These are phyloP conservation scores for Gossypium davidsonii DNA, from an alignment of 441 rosid species.

Conservation along the genomic window DNA sequence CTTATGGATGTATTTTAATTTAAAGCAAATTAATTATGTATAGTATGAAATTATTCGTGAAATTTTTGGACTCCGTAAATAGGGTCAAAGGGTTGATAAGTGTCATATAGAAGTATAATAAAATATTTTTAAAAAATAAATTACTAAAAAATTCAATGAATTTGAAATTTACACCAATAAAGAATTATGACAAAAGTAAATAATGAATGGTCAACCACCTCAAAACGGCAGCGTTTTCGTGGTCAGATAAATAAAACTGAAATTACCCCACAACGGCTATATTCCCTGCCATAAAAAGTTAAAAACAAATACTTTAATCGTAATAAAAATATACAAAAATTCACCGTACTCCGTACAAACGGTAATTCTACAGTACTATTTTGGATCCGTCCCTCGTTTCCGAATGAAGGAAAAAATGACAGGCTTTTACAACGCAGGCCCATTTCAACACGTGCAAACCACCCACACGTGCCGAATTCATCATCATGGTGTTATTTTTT, in stretches of 20 bases:
- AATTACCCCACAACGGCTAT: background rate
- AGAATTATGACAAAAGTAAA: background rate
- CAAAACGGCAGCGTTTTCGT: background rate
- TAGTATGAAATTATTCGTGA: too few relatives aligned
- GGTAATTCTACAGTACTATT: background rate
- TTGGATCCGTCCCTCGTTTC: background rate
- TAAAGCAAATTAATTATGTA: too few relatives aligned
- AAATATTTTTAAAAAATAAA: too few relatives aligned
- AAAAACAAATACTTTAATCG: background rate
- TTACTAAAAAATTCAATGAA: too few relatives aligned
- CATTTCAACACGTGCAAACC: background rate
- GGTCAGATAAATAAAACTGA: background rate
- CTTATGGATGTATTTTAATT: too few relatives aligned
- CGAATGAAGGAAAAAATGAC: background rate
- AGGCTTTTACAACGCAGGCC: background rate
- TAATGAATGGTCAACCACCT: background rate
- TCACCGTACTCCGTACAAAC: conserved; percentile 1
- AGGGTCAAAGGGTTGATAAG: too few relatives aligned
- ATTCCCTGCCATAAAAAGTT: background rate
- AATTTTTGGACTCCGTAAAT: too few relatives aligned
- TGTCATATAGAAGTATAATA: too few relatives aligned
- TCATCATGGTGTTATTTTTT: too few relatives aligned
- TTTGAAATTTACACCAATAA: too few relatives aligned
- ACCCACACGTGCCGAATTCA: background rate
- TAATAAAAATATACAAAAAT: background rate